Evolutionary conservation across 176 grass and related monocot species (phyloP), one percentile per base, ranked within the genome.

Genomic region (Aegilops bicornis): DNA sequence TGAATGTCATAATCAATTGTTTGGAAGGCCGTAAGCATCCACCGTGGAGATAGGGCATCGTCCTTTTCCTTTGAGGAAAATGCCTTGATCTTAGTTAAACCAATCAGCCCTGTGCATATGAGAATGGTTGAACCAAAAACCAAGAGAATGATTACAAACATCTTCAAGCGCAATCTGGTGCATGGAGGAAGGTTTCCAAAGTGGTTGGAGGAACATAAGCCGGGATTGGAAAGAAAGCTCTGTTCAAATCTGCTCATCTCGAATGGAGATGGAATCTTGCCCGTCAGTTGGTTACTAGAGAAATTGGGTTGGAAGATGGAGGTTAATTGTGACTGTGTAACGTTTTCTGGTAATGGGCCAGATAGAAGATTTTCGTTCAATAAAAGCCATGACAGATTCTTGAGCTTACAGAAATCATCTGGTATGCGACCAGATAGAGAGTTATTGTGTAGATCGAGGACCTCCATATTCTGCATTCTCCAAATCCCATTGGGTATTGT

Each of bases 211-310:
- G 79, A 30, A 47, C 92, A 94, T 25, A 91, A 12, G 13, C 62
- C 8, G 6, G 79, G 64, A 37, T 91, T 89, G 10, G 35, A 63
- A 1, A 91, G 68, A 59, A 91, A 94, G 36, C 92, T 86, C 10
- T 0, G 0, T 4, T 68, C 3, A 37, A 73, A 87, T 29, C 2
- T 4, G 19, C 27, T 20, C 40, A 30, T 62, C 76, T 87, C 27
- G 0, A 90, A 20, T 19, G 17, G n/a, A 59, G 9, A 1, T 8
- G 86, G 89, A 22, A 93, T 88, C 62, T 82, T n/a, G 11, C 89
- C 86, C 7, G 42, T 82, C 14, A 91, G 73, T 24, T 76, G 24
- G 79, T 91, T 89, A 76, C 11, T 54, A 27, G 88, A 91, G 31
- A 93, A 35, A 83, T 86, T 36, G 11, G 91, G 63, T 30, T 30